Evolutionary conservation across 2,329 filamentous ascomycete genomes (phyloP).

Genomic region (Beauveria rudraprayagi): DNA sequence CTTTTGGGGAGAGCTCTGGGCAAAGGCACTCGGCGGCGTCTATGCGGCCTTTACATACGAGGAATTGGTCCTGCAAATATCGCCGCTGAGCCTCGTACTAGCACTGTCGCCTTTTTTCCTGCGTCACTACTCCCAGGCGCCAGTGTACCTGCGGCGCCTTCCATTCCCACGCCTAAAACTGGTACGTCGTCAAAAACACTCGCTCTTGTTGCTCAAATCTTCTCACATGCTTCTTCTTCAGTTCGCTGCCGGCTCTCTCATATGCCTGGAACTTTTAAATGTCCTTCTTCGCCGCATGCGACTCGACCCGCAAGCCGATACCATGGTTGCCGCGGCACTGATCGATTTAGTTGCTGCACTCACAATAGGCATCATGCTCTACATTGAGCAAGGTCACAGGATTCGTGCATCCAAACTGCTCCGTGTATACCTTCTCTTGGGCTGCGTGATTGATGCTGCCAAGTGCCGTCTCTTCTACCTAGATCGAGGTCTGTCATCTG

Average conservation of each 20-base stretch:
- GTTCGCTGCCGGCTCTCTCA: not conserved
- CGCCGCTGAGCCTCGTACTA: not conserved
- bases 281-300: slow-evolving; percentile 4
- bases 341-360: slow-evolving; percentile 3
- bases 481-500: not conserved
- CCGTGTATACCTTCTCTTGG: not conserved
- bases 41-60: slow-evolving; percentile 3
- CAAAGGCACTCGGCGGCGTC: not conserved
- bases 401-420: not conserved
- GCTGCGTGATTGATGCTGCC: slow-evolving; percentile 4
- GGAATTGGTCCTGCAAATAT: not conserved
- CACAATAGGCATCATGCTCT: slow-evolving; percentile 3
- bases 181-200: not conserved
- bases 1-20: not conserved
- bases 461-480: not conserved
- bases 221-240: not conserved
- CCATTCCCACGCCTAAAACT: not conserved
- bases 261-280: slow-evolving; percentile 1
- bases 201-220: not conserved
- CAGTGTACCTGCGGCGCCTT: not conserved
- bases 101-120: slow-evolving; percentile 6
- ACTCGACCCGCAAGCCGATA: not conserved
- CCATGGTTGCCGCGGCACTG: slow-evolving; percentile 6
- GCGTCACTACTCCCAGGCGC: slow-evolving; percentile 2
- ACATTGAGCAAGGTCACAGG: slow-evolving; percentile 1